Evolutionary conservation across 1,284 basidiomycete genomes (phyloP), one percentile per base, ranked within the genome.

Genomic region (Stygiomarasmius scandens): DNA sequence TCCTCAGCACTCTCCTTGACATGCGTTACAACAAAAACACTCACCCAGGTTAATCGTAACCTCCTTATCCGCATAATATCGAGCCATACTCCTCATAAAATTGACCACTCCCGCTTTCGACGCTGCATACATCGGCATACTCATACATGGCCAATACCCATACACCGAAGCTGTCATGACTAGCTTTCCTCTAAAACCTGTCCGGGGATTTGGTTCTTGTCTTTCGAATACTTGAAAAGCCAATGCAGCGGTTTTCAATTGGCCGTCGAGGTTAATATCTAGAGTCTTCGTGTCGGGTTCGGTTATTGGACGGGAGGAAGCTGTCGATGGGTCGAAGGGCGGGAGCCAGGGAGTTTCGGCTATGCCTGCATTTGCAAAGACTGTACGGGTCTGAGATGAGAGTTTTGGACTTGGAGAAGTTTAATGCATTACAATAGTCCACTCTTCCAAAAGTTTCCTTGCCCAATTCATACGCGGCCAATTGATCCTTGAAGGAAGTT

Each of bases 361-460:
- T 24, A 66, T 59, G 10, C 63, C 64, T 25, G 64, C 64, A 41
- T 25, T 22, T 29, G 2, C 16, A 45, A 24, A 14, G 32, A 41
- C 41, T 23, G 20, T n/a, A n/a, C 9, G 22, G 29, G 29, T 6
- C 12, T 32, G 25, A 46, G 3, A 27, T 41, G 20, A 34, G 20
- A n/a, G n/a, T n/a, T n/a, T n/a, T n/a, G n/a, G n/a, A n/a, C n/a
- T n/a, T n/a, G n/a, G n/a, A n/a, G n/a, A n/a, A n/a, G n/a, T n/a
- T n/a, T n/a, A n/a, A n/a, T n/a, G n/a, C n/a, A n/a, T 55, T 29
- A 65, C 64, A 63, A 38, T 66, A 66, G 20, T 64, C 64, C 25
- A 66, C 59, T 32, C 61, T 54, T 24, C 63, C 62, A 44, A 66
- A 66, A 2, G 43, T 54, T 20, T 51, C 32, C 3, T 43, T 56